These are phyloP conservation scores for Lycium barbarum DNA, from an alignment of 257 asterid genomes.

Conservation along the genomic window DNA sequence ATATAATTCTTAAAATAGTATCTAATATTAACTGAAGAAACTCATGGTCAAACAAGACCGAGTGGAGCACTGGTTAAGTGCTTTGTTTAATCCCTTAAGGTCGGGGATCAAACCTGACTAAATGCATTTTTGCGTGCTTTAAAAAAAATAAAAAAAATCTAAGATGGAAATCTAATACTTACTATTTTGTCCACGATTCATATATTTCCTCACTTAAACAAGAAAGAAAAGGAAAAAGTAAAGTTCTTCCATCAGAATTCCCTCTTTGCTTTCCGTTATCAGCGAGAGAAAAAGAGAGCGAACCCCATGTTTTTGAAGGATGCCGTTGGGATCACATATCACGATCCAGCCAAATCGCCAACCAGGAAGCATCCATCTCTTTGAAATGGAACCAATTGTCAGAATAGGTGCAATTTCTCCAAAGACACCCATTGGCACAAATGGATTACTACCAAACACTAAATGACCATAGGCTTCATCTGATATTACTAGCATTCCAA, in stretches of 20 bases:
- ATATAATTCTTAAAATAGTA: too few species aligned
- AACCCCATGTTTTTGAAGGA: conserved; percentile 67
- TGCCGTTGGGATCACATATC: conserved; percentile 58
- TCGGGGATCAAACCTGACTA: too few species aligned
- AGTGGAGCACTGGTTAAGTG: too few species aligned
- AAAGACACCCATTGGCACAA: conserved; percentile 59
- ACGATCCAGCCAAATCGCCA: conserved; percentile 82
- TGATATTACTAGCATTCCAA: conserved; percentile 65
- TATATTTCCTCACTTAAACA: not conserved
- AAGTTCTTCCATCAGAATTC: not conserved
- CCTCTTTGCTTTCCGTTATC: not conserved
- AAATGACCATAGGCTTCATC: conserved; percentile 77
- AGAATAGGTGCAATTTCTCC: conserved; percentile 60
- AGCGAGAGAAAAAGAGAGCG: conserved; percentile 25
- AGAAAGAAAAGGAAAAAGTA: not conserved
- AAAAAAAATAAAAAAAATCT: too few species aligned
- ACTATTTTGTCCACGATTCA: not conserved
- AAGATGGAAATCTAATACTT: not conserved
- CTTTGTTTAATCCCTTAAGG: too few species aligned
- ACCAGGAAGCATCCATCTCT: conserved; percentile 82
- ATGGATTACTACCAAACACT: conserved; percentile 49
- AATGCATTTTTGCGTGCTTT: too few species aligned
- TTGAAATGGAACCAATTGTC: conserved; percentile 68
- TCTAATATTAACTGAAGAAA: too few species aligned
- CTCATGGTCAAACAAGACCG: too few species aligned